phyloP scores from a whole-genome alignment of 2,329 filamentous ascomycete species.

The Sphaceloma murrayae region DNA sequence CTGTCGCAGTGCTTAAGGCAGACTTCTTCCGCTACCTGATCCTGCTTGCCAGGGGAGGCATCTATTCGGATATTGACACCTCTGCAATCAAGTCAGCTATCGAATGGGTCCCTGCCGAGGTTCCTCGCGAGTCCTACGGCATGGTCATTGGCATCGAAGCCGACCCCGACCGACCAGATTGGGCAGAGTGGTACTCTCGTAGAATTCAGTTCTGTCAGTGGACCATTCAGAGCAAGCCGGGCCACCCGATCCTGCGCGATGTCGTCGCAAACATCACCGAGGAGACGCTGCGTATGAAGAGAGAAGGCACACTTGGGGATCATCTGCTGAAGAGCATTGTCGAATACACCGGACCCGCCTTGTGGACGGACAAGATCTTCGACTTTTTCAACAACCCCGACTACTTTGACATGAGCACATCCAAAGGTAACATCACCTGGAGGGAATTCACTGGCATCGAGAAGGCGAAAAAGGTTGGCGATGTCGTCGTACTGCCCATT shows the following conservation, averaged over 20 bases:
- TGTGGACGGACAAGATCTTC: slow-evolving; percentile 92
- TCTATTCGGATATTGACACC: slow-evolving; percentile 81
- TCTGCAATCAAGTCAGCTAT: slow-evolving; percentile 69
- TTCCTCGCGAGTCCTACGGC: slow-evolving; percentile 69
- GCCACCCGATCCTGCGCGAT: slow-evolving; percentile 82
- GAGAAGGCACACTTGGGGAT: slow-evolving; percentile 51
- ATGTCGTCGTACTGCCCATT: slow-evolving; percentile 88
- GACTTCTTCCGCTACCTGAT: slow-evolving; percentile 61
- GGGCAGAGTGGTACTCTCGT: slow-evolving; percentile 91
- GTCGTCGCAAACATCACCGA: slow-evolving; percentile 79
- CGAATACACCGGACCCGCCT: slow-evolving; percentile 85
- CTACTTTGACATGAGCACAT: slow-evolving; percentile 71
- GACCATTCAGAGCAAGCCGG: slow-evolving; percentile 94
- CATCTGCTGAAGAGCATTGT: slow-evolving; percentile 64
- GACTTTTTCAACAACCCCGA: slow-evolving; percentile 82
- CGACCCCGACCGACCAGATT: slow-evolving; percentile 85
- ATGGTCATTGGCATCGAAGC: slow-evolving; percentile 93
- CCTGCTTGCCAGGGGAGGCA: slow-evolving; percentile 65
- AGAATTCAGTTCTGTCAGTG: slow-evolving; percentile 98
- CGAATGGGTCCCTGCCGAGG: slow-evolving; percentile 74
- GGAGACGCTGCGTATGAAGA: slow-evolving; percentile 66
- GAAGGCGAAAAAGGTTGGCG: slow-evolving; percentile 74
- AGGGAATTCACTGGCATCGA: slow-evolving; percentile 83
- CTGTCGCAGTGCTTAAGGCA: slow-evolving; percentile 47
- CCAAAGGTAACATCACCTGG: slow-evolving; percentile 68